Percentiles rank a stretch among this genome's conserved stretches.
Conservation (phyloP, 805 yeast genomes). For the Wickerhamomyces chambardii region DNA sequence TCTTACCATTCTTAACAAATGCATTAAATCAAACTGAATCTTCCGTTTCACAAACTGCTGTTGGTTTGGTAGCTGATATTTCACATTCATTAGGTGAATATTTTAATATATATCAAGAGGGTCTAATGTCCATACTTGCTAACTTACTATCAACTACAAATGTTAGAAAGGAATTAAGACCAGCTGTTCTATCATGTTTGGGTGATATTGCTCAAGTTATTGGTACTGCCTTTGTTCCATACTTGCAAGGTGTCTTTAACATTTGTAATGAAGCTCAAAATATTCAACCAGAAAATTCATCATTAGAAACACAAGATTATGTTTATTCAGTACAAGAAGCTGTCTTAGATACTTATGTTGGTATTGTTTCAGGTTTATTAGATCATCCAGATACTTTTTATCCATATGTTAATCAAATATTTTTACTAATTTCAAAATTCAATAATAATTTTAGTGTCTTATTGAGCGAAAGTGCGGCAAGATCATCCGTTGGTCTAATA, state of each 20-base stretch:
- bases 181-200: slow-evolving; percentile 83
- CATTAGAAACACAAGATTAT: slow-evolving; percentile 73
- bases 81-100: slow-evolving; percentile 77
- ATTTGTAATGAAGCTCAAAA: slow-evolving; percentile 63
- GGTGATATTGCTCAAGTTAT: slow-evolving; percentile 93
- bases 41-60: slow-evolving; percentile 80
- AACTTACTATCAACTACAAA: slow-evolving; percentile 55
- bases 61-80: slow-evolving; percentile 92
- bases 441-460: slow-evolving; percentile 52
- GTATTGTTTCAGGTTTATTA: slow-evolving; percentile 85
- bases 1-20: slow-evolving; percentile 71
- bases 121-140: slow-evolving; percentile 79
- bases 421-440: slow-evolving; percentile 55
- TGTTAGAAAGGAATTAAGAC: slow-evolving; percentile 75
- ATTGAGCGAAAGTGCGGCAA: slow-evolving; percentile 59
- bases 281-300: slow-evolving; percentile 53
- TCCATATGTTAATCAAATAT: slow-evolving; percentile 61
- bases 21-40: slow-evolving; percentile 81
- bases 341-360: slow-evolving; percentile 93
- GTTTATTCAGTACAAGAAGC: slow-evolving; percentile 68
- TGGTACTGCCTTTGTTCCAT: slow-evolving; percentile 69
- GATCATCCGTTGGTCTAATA: slow-evolving; percentile 82
- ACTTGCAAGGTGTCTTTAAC: slow-evolving; percentile 70
- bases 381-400: slow-evolving; percentile 55
- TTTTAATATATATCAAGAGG: slow-evolving; percentile 67